Evolutionary conservation across 2,329 filamentous ascomycete species (phyloP).

Genomic region (Colletotrichum liriopes): DNA sequence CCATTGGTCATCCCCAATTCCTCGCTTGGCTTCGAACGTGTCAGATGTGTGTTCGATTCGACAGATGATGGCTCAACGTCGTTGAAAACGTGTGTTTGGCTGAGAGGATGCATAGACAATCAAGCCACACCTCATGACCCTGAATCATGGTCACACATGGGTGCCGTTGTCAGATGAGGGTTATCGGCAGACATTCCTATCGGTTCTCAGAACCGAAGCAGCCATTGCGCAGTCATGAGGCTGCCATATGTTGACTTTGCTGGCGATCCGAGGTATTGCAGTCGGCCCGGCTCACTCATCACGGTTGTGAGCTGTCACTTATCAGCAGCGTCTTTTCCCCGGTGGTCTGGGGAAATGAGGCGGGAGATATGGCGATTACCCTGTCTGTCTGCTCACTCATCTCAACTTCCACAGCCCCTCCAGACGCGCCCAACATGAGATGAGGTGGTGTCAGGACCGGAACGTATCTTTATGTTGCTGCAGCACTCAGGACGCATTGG

Average conservation of each 20-base stretch:
- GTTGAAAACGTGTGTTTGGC: background rate
- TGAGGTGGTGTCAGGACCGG: constrained; percentile 17
- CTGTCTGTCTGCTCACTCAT: background rate
- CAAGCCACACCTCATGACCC: background rate
- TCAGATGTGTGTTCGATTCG: background rate
- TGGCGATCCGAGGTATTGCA: background rate
- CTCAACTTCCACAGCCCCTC: background rate
- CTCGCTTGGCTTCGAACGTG: background rate
- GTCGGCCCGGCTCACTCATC: constrained; percentile 30
- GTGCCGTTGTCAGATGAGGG: background rate
- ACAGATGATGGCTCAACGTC: background rate
- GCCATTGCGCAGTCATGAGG: constrained; percentile 15
- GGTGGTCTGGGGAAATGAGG: background rate
- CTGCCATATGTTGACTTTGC: background rate
- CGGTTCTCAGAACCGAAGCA: constrained; percentile 12
- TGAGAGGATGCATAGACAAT: background rate
- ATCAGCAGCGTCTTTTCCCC: constrained; percentile 16
- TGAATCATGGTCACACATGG: background rate
- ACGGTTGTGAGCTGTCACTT: constrained; percentile 37
- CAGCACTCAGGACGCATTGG: constrained; percentile 1
- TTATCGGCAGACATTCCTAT: background rate
- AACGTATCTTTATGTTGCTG: constrained; percentile 12
- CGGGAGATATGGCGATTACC: background rate
- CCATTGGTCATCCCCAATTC: background rate
- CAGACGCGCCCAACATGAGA: constrained; percentile 14